phyloP scores from a whole-genome alignment of 768 basidiomycete genomes.

The Obba rivulosa region DNA sequence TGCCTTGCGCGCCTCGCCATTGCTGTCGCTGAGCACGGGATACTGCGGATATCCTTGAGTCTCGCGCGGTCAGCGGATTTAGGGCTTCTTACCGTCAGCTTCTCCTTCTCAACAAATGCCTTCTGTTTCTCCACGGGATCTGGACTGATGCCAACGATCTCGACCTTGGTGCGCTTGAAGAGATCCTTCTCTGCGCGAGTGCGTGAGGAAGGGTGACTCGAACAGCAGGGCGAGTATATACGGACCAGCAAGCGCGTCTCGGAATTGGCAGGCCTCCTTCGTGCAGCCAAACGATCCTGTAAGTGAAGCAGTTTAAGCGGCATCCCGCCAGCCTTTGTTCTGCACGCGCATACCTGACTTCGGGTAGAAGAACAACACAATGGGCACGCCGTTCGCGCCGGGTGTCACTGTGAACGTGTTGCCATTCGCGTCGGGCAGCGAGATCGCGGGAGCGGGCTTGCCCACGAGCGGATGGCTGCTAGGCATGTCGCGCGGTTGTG shows the following conservation, averaged over 20 bases:
- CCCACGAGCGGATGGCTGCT: slow-evolving; percentile 48
- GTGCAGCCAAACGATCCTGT: slow-evolving; percentile 75
- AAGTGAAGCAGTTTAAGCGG: neutral
- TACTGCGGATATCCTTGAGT: slow-evolving; percentile 39
- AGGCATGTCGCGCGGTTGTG: slow-evolving; percentile 29
- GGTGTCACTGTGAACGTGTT: slow-evolving; percentile 55
- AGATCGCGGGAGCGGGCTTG: slow-evolving; percentile 60
- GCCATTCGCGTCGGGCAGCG: slow-evolving; percentile 61
- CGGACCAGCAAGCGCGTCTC: slow-evolving; percentile 69
- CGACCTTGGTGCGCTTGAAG: slow-evolving; percentile 59
- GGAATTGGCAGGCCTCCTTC: slow-evolving; percentile 75
- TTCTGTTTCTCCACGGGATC: slow-evolving; percentile 73
- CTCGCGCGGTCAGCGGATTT: neutral
- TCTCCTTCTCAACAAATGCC: slow-evolving; percentile 65
- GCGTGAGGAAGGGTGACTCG: neutral
- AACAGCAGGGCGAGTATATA: slow-evolving; percentile 3
- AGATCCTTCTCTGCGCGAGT: slow-evolving; percentile 47
- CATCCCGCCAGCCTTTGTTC: neutral
- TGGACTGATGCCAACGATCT: slow-evolving; percentile 69
- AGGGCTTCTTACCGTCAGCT: slow-evolving; percentile 46
- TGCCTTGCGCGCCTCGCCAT: slow-evolving; percentile 54
- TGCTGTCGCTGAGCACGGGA: slow-evolving; percentile 70
- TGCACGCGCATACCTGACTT: slow-evolving; percentile 44
- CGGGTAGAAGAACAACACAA: slow-evolving; percentile 78
- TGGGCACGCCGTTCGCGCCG: slow-evolving; percentile 51